Percentiles rank a stretch among this genome's conserved stretches.
Evolutionary conservation across 202 grass and related monocot genomes (phyloP).

Genomic region (Setaria italica): DNA sequence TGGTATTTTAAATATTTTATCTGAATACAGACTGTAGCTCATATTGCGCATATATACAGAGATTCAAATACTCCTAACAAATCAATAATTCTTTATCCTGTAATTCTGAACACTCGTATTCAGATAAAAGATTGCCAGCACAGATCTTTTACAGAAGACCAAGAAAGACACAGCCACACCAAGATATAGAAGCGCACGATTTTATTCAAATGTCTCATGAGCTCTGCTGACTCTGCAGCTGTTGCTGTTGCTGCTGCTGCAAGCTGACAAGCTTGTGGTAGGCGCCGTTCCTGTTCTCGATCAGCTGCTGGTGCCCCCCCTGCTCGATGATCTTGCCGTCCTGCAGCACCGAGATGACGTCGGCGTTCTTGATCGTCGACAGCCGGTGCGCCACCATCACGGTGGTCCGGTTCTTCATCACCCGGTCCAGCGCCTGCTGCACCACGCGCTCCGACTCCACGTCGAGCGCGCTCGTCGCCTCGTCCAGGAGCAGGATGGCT

Average conservation of each 20-base stretch:
- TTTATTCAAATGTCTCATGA: conserved; percentile 16
- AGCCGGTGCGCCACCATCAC: conserved; percentile 92
- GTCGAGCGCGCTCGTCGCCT: conserved; percentile 86
- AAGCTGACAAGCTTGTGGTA: conserved; percentile 91
- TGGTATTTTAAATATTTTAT: background rate
- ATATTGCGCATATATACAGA: background rate
- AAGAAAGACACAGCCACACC: background rate
- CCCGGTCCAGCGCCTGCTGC: conserved; percentile 84
- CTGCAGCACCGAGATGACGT: conserved; percentile 91
- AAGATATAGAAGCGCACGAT: conserved; percentile 1
- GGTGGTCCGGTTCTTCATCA: conserved; percentile 95
- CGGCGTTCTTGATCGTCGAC: conserved; percentile 88
- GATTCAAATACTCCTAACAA: background rate
- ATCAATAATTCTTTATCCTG: conserved; percentile 19
- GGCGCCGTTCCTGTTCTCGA: conserved; percentile 73
- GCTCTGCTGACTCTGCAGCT: conserved; percentile 39
- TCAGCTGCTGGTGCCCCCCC: conserved; percentile 68
- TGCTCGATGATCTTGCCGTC: conserved; percentile 94
- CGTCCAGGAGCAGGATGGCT: conserved; percentile 74
- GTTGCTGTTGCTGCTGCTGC: conserved; percentile 74
- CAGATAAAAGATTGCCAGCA: background rate
- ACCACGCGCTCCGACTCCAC: conserved; percentile 93
- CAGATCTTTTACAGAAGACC: conserved; percentile 24
- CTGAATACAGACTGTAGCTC: background rate
- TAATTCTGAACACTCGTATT: conserved; percentile 31